Base-by-base conservation (phyloP, 148 eudicot species). In the Simmondsia chinensis region DNA sequence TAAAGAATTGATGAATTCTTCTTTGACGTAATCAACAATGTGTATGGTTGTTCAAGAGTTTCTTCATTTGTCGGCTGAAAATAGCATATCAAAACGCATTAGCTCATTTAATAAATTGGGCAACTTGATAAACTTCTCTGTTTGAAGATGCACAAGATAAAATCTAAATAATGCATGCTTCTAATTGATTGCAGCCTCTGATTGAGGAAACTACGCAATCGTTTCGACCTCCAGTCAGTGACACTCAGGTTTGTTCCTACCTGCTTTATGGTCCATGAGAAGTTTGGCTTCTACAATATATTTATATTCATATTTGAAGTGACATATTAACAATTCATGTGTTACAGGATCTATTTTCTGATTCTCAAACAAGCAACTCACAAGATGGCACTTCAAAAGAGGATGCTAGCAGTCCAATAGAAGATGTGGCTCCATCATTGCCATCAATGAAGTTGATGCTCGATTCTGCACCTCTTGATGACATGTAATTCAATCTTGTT, bases 401-500 rank as follows among this genome's bases (percentile, higher is more conserved):
- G 20, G 61, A 66, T 43, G n/a, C 35, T 26, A 28, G 48, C 39
- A 53, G 54, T 36, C 76, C 72, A 24, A 23, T 32, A 15, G 82
- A 78, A 65, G 75, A 53, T 58, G 36, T 70, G 40, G 67, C 83
- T 47, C 94, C 95, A 31, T 74, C 95, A 30, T 43, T 79, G 16
- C 82, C 71, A 27, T 61, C 80, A 37, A 59, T 85, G 73, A 68
- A 76, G 46, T 66, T 85, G 55, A 72, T 69, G 61, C 54, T 82
- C 68, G 97, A 91, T 68, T 91, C 95, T 59, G 88, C 59, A 39
- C 82, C 69, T 50, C 44, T 50, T 44, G 79, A 84, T 65, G 95
- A 79, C 46, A 53, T 52, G 97, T 85, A 70, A 56, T 65, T 54
- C 39, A 20, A 5, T 49, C 15, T 8, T 38, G 48, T 11, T 13